Conservation (phyloP, 2,329 filamentous ascomycete genomes). For the Paraphoma chrysanthemicola region DNA sequence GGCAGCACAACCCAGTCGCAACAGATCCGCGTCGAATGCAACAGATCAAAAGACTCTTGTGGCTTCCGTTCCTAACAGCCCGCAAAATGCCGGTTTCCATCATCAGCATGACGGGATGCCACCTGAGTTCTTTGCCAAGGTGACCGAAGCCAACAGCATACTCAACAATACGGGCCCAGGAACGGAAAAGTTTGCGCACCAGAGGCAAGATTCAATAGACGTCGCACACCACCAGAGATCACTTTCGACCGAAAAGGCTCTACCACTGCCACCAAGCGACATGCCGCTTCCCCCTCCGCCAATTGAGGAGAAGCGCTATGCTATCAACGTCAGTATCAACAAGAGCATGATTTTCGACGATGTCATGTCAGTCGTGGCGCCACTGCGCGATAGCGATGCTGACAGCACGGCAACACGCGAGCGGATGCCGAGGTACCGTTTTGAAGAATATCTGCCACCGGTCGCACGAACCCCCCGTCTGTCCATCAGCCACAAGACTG, state of each 20-base stretch:
- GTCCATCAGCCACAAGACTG: conserved; percentile 8
- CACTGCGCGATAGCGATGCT: conserved; percentile 7
- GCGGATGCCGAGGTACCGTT: conserved; percentile 26
- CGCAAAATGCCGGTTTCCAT: conserved; percentile 23
- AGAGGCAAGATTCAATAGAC: conserved; percentile 4
- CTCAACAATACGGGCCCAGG: not conserved
- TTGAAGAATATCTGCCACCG: conserved; percentile 32
- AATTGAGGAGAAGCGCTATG: conserved; percentile 23
- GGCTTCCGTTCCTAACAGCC: conserved; percentile 32
- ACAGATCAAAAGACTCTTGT: conserved; percentile 35
- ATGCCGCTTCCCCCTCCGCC: conserved; percentile 24
- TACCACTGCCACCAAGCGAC: conserved; percentile 17
- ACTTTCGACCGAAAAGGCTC: conserved; percentile 11
- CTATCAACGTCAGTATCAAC: conserved; percentile 36
- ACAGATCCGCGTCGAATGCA: conserved; percentile 25
- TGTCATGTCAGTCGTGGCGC: conserved; percentile 24
- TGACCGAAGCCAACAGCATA: conserved; percentile 7
- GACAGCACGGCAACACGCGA: conserved; percentile 19
- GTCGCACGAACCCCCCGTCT: conserved; percentile 10
- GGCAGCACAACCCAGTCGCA: conserved; percentile 9
- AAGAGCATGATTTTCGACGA: conserved; percentile 39
- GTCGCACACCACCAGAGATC: not conserved
- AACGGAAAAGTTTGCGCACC: conserved; percentile 10
- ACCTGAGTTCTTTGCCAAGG: conserved; percentile 19
- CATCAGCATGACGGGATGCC: conserved; percentile 11